Percentiles rank a stretch among this genome's conserved stretches.
These are phyloP conservation scores for Fraxinus sp. DNA, from an alignment of 305 asterid species.

Conservation along the genomic window DNA sequence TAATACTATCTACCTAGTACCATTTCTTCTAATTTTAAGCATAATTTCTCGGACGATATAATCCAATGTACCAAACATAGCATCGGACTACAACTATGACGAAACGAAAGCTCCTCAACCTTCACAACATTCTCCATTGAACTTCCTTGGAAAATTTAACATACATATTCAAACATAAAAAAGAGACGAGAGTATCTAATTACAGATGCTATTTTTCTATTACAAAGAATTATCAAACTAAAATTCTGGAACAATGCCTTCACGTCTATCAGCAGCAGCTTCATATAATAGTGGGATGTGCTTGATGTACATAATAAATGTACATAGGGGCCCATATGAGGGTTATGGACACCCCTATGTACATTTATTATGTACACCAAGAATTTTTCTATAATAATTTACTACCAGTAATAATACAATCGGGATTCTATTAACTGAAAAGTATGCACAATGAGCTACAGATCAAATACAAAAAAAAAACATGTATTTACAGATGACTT, in stretches of 20 bases:
- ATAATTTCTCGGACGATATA: not conserved
- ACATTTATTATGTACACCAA: no score
- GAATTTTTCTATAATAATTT: not conserved
- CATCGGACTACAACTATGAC: not conserved
- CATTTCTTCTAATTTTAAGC: not conserved
- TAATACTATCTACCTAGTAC: not conserved
- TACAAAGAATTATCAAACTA: conserved; percentile 24
- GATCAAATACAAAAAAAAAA: not conserved
- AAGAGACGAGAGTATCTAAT: not conserved
- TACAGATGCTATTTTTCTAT: not conserved
- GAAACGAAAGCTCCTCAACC: not conserved
- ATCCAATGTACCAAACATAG: not conserved
- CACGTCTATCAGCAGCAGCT: conserved; percentile 19
- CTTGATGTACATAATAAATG: no score
- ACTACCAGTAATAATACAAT: conserved; percentile 20
- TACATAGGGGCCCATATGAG: no score
- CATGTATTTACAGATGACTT: not conserved
- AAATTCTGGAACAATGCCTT: not conserved
- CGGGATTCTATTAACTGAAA: conserved; percentile 1
- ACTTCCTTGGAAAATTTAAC: conserved; percentile 8
- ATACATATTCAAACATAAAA: not conserved
- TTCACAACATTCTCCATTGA: not conserved
- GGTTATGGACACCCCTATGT: no score
- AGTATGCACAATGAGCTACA: not conserved
- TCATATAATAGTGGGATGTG: not conserved